Base-by-base conservation (phyloP, 148 eudicot species). In the Fallopia convolvulus region DNA sequence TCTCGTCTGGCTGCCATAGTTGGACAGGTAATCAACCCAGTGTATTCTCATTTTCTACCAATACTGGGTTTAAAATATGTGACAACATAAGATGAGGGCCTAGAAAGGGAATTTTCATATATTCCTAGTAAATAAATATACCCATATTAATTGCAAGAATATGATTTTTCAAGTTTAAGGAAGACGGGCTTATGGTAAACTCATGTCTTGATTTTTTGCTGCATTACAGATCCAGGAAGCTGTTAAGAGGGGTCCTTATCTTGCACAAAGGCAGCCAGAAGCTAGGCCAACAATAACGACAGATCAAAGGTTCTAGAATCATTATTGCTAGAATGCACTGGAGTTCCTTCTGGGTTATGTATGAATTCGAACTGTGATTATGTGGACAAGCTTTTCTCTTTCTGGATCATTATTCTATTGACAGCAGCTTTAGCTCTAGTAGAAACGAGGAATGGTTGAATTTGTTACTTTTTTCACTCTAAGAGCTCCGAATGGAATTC, bases 201-300 rank as follows among this genome's bases (percentile, higher is more conserved):
- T 3, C 39, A n/a, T 53, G 79, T 36, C 68, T 9, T 20, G 10
- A n/a, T 55, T 48, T 2, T 70, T 26, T 10, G 48, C 58, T 58
- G 63, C 8, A 79, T 41, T 75, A 80, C 98, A 94, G 98, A 79
- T 94, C 82, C 89, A 85, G 78, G 97, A 90, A 82, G 92, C 96
- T 72, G 84, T 89, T 11, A 79, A 42, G 79, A 88, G 93, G 72
- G 99, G 99, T 76, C 99, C 99, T 32, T 94, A 87, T 60, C 96
- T 87, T 17, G 89, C 90, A 47, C 84, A 84, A 81, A 89, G 78
- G 82, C 86, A 79, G 39, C 47, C 42, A 21, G 92, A 92, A 78
- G 91, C 97, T 72, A 90, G 74, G 74, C 99, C 97, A 55, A 77
- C 83, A 18, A 82, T 92, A 41, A 81, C 72, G 76, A 92, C 99